Base-by-base conservation (phyloP, 2,329 filamentous ascomycete species). In the Ophiognomonia clavigignenti-juglandacearum region DNA sequence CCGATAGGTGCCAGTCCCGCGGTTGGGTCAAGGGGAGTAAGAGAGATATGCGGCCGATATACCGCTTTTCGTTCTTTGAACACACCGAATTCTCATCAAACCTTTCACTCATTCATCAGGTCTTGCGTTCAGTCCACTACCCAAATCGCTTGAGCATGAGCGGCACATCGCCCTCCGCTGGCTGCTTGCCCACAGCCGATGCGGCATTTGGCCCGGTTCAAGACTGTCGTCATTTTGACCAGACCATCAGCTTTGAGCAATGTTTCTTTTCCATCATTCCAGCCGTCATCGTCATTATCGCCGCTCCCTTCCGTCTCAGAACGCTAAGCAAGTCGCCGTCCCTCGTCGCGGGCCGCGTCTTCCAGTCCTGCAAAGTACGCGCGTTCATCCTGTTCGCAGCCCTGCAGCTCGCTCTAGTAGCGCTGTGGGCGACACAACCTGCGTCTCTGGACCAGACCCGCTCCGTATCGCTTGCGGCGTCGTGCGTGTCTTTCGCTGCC, bases 221-320 rank as follows among this genome's bases (percentile, higher is more conserved):
- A 19, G 69, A 73, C 53, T 62, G 69, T 18, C 62, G 67, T 32
- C 59, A 68, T 14, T 72, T 73, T 45, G 77, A 80, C 57, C 72
- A 77, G 39, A 73, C 71, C 3, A 59, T 79, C 13, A 67, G 71
- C n/a, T 65, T 79, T 39, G 64, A 69, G 50, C 62, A 68, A 20
- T 62, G 59, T 24, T 54, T 68, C 39, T 59, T 69, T 32, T 55
- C 61, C 29, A 56, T 61, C 42, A 22, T 55, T 19, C 66, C 64
- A 2, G 60, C 61, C 8, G 55, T 54, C 13, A 32, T 63, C 29
- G 53, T 68, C 8, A 42, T 68, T 5, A 20, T 66, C 8, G 52
- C 54, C 4, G 63, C 55, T 1, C 65, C 64, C 0, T 24, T 66
- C n/a, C 62, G 64, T 14, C 53, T 66, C 26, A 31, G 53, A 6